Conservation (phyloP, 2,329 filamentous ascomycete species). For the Plenodomus tracheiphilus region DNA sequence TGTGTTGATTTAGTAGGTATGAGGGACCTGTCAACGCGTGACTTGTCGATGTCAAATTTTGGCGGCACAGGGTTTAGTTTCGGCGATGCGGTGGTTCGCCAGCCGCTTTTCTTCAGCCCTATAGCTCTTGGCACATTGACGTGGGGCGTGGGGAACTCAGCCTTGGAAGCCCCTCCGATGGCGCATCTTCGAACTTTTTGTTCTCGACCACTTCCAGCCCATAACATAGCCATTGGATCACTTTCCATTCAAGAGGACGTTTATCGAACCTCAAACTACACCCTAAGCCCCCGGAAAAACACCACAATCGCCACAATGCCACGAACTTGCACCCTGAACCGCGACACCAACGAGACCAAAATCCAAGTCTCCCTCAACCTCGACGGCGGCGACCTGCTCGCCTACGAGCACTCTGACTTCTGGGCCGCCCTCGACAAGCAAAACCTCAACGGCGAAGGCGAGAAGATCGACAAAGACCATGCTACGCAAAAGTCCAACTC, state of each 20-base stretch:
- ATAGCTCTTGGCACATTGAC: conserved; percentile 27
- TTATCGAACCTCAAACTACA: background rate
- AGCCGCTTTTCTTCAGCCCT: conserved; percentile 32
- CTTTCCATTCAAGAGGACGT: background rate
- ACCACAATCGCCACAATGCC: conserved; percentile 31
- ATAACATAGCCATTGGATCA: background rate
- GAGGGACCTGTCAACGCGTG: conserved; percentile 9
- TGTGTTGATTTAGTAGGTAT: background rate
- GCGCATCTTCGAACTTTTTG: conserved; percentile 25
- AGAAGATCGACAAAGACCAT: conserved; percentile 61
- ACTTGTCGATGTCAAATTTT: conserved; percentile 34
- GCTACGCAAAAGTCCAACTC: conserved; percentile 82
- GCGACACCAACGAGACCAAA: conserved; percentile 97
- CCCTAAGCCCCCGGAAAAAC: background rate
- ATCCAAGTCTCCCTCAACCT: conserved; percentile 91
- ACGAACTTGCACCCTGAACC: conserved; percentile 77
- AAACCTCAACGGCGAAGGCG: conserved; percentile 34
- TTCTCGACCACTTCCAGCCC: background rate
- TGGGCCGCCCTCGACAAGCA: conserved; percentile 52
- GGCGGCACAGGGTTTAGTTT: conserved; percentile 19
- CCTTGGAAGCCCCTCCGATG: conserved; percentile 9
- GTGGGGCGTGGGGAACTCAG: conserved; percentile 25
- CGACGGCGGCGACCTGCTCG: conserved; percentile 73
- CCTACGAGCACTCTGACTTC: conserved; percentile 52
- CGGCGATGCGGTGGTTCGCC: conserved; percentile 26